Percentiles rank a stretch among this genome's conserved stretches.
These are phyloP conservation scores for Colletotrichum spaethianum DNA, from an alignment of 2,329 filamentous ascomycete species.

Conservation along the genomic window DNA sequence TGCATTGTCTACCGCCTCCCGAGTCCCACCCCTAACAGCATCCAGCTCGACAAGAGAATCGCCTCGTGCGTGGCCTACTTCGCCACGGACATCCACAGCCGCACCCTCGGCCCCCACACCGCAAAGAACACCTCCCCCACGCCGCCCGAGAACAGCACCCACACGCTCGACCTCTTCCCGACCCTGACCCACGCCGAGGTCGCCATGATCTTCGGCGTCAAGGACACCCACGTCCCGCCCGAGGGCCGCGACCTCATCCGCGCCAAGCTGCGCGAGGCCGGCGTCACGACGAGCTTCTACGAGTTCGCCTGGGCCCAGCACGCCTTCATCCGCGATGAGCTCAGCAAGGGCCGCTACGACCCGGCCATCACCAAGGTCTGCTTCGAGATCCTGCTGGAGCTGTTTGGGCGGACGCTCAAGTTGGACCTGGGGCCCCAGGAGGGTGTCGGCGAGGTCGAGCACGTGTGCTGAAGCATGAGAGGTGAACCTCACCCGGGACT, in stretches of 20 bases:
- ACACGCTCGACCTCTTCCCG: conserved; percentile 68
- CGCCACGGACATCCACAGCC: conserved; percentile 89
- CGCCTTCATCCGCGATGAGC: conserved; percentile 93
- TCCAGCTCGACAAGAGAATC: conserved; percentile 80
- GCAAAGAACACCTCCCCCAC: conserved; percentile 62
- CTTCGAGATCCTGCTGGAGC: conserved; percentile 90
- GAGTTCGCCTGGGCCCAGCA: conserved; percentile 96
- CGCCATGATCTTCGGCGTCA: conserved; percentile 91
- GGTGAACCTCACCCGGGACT: background rate
- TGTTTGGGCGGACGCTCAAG: conserved; percentile 85
- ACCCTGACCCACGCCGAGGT: conserved; percentile 85
- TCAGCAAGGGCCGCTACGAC: conserved; percentile 95
- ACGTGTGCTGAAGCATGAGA: conserved; percentile 73
- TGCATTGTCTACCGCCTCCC: conserved; percentile 44
- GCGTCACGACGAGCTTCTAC: conserved; percentile 84
- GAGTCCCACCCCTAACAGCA: background rate
- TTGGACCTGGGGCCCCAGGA: conserved; percentile 81
- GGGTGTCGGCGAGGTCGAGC: conserved; percentile 75
- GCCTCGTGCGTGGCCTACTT: conserved; percentile 89
- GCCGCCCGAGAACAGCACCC: conserved; percentile 56
- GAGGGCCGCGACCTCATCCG: conserved; percentile 87
- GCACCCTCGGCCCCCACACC: conserved; percentile 76
- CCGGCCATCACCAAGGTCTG: conserved; percentile 88
- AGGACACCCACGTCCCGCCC: conserved; percentile 90
- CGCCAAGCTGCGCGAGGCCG: conserved; percentile 82